These are phyloP conservation scores for Amborella trichopoda DNA, from an alignment of 164 flowering plant species.

Conservation along the genomic window DNA sequence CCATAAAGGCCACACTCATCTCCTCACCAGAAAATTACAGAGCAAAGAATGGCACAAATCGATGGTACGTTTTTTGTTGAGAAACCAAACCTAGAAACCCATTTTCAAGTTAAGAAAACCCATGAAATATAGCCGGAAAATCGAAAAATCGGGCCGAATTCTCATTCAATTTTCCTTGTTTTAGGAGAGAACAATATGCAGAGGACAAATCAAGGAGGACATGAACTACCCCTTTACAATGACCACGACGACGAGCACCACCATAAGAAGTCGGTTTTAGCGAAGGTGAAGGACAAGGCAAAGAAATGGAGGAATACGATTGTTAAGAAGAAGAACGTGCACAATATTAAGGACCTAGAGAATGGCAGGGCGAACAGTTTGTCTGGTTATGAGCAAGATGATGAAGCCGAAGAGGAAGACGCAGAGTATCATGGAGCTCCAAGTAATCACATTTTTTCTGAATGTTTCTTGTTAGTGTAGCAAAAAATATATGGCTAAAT, in stretches of 20 bases:
- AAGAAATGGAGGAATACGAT: conserved; percentile 36
- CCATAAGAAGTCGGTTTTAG: conserved; percentile 55
- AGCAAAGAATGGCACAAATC: conserved; percentile 7
- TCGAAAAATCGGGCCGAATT: background rate
- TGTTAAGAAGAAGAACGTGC: conserved; percentile 31
- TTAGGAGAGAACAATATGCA: background rate
- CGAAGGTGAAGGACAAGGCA: conserved; percentile 65
- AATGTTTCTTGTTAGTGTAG: too few relatives aligned
- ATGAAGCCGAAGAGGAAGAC: conserved; percentile 25
- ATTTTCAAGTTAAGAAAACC: background rate
- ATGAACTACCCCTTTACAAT: conserved; percentile 22
- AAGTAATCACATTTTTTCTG: conserved; percentile 33
- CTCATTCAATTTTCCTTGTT: background rate
- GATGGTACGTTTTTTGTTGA: background rate
- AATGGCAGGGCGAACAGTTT: conserved; percentile 22
- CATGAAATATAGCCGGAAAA: background rate
- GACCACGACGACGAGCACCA: conserved; percentile 20
- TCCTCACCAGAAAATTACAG: too few relatives aligned
- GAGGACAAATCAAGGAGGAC: conserved; percentile 4
- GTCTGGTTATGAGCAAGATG: conserved; percentile 44
- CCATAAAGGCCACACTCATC: too few relatives aligned
- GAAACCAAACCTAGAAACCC: background rate
- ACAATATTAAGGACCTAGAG: background rate
- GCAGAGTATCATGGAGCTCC: conserved; percentile 69
- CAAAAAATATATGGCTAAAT: too few relatives aligned